Base-by-base conservation (phyloP, 2,329 filamentous ascomycete species). In the Colletotrichum siamense region DNA sequence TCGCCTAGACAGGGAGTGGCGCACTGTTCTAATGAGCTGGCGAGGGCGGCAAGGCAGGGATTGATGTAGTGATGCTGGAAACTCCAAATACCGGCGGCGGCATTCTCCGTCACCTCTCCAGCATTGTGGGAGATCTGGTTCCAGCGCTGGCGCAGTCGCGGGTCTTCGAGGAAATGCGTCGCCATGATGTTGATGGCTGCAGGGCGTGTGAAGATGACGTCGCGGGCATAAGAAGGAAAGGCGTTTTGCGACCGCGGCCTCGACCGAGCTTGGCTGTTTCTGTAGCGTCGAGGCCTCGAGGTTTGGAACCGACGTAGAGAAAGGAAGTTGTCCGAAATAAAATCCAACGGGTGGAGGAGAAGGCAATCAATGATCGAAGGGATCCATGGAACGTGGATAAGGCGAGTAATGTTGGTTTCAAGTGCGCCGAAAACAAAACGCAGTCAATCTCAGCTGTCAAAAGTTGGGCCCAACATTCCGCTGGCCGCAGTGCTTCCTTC, bases 81-180 rank as follows among this genome's bases (percentile, higher is more conserved):
- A 77, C 93, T 93, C 91, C 96, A 99, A 81, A 99, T 94, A 72
- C 94, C 94, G 64, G 95, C 95, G 77, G 97, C 96, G n/a, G 96
- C 96, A 73, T 95, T 94, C 84, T 98, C 95, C 77, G 98, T 98
- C 63, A 95, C 95, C 36, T 94, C 91, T 85, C 98, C 96, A 85
- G 98, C 92, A 81, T 96, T 98, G 80, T 97, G 94, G 8, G 95
- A 94, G 83, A 98, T 94, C 83, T 97, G 95, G 84, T 98, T 98
- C 91, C 98, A 95, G 81, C 95, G 95, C 85, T 98, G 96, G 79
- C 96, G 95, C 85, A 98, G 92, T 81, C 96, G 95, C 77, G 96
- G 96, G 85, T 98, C 96, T 82, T 94, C 92, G 79, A 94, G 88
- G 79, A 94, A 92, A 49, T 69, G 66, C 22, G 68, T 63, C 70